Conservation (phyloP, 2,329 filamentous ascomycete species). For the Colletotrichum sp. region DNA sequence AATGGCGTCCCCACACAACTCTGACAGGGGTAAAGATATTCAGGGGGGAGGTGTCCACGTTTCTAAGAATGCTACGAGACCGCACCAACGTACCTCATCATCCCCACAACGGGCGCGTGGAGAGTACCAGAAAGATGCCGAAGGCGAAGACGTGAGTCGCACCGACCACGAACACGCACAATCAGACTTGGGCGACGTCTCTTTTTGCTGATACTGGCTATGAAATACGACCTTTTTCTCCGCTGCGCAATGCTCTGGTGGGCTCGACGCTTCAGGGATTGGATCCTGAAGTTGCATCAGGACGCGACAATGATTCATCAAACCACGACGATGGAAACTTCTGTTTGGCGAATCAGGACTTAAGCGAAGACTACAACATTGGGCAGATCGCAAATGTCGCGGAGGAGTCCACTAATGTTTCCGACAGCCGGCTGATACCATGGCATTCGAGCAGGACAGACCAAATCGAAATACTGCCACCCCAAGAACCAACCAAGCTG, state of each 20-base stretch:
- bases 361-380: background rate
- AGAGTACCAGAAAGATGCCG: background rate
- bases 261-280: background rate
- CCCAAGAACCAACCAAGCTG: background rate
- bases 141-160: background rate
- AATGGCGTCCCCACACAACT: no score
- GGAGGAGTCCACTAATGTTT: background rate
- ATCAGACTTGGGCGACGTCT: background rate
- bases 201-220: background rate
- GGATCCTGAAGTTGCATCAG: background rate
- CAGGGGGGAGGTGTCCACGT: no score
- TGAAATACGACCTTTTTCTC: background rate
- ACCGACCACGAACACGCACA: background rate
- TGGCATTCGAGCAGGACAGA: background rate
- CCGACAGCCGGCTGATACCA: background rate
- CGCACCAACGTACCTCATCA: background rate
- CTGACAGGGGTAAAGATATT: no score
- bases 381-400: background rate
- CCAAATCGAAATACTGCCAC: background rate
- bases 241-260: background rate
- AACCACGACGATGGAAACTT: background rate
- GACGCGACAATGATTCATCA: background rate
- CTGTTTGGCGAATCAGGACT: background rate
- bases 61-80: background rate
- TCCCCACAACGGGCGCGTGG: background rate